These are phyloP conservation scores for Solanum phureja DNA, from an alignment of 257 asterid species.

Conservation along the genomic window DNA sequence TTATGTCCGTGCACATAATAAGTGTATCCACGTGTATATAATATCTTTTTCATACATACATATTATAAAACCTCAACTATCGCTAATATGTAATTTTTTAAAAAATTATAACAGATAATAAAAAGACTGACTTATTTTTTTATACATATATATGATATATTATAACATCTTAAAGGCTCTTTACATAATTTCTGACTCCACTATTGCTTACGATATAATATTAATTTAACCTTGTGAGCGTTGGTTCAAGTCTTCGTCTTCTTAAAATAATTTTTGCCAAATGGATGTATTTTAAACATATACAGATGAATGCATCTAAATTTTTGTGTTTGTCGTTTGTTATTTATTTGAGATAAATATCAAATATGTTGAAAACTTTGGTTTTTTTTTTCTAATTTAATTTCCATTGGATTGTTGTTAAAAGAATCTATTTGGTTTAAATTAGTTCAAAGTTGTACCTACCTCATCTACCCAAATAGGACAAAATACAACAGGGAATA, in stretches of 20 bases:
- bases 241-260: not conserved
- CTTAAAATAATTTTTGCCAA: not conserved
- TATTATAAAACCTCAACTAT: not conserved
- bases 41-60: not conserved
- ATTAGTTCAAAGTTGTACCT: not conserved
- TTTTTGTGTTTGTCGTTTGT: not conserved
- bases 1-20: not conserved
- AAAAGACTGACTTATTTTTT: not conserved
- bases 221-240: not conserved
- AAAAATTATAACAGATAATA: too few species aligned
- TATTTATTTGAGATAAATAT: not conserved
- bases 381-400: not conserved
- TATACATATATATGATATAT: too few species aligned
- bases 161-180: too few species aligned
- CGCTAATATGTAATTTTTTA: not conserved
- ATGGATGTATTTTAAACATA: not conserved
- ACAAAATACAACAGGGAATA: not conserved
- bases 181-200: not conserved
- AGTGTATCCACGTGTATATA: too few species aligned
- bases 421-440: constrained; percentile 7
- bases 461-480: not conserved
- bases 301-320: not conserved
- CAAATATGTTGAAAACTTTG: not conserved
- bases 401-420: not conserved
- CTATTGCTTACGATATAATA: accelerated